Evolutionary conservation across 768 basidiomycete species (phyloP).

Genomic region (Flagelloscypha sp.): DNA sequence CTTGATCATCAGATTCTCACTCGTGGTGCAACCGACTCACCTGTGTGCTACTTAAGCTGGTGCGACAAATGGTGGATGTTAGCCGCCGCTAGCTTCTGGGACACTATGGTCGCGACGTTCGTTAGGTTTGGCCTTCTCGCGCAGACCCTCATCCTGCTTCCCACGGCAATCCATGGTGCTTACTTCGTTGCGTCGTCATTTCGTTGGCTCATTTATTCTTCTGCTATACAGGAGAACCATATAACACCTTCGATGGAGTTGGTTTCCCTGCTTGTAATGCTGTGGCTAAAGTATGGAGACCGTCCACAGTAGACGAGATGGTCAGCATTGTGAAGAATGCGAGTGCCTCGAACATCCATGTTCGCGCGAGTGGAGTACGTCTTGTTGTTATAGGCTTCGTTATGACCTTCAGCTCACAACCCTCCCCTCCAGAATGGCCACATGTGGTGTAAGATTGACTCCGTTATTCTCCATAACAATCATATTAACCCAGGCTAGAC

Average conservation of each 20-base stretch:
- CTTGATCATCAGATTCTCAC: no score
- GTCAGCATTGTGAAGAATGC: constrained; percentile 24
- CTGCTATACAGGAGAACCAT: constrained; percentile 17
- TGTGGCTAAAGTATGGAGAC: constrained; percentile 22
- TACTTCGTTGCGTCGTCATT: no score
- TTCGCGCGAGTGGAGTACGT: constrained; percentile 28
- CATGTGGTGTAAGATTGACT: constrained; percentile 26
- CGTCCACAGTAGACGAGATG: constrained; percentile 25
- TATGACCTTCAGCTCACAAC: neutral
- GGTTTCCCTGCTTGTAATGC: constrained; percentile 27
- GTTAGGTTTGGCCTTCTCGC: no score
- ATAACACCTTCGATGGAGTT: constrained; percentile 27
- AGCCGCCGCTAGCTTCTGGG: no score
- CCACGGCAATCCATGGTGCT: no score
- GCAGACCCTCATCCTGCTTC: no score
- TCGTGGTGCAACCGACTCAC: no score
- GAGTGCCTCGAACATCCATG: constrained; percentile 18
- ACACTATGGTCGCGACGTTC: no score
- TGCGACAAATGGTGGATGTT: no score
- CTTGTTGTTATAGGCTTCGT: neutral
- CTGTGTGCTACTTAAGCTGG: no score
- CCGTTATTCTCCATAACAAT: neutral
- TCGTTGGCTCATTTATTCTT: no score
- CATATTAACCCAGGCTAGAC: constrained; percentile 12
- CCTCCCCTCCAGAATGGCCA: constrained; percentile 29